These are phyloP conservation scores for Aspergillus brasiliensis DNA, from an alignment of 2,329 filamentous ascomycete species.

Conservation along the genomic window DNA sequence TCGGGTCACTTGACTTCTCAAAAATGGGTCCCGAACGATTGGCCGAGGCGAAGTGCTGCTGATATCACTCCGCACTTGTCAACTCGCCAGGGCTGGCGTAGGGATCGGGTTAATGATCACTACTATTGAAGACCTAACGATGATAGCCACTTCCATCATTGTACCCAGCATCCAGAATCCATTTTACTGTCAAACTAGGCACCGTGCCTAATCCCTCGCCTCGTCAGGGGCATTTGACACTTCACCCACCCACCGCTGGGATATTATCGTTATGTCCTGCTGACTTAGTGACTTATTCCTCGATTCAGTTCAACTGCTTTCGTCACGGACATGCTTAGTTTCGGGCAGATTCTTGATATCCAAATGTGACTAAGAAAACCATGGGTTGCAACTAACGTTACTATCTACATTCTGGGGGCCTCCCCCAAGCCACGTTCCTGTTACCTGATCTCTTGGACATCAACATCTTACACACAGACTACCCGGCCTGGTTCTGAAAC, in stretches of 20 bases:
- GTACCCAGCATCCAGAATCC: background rate
- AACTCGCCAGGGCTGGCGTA: constrained; percentile 10
- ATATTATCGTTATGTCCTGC: constrained; percentile 22
- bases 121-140: constrained; percentile 9
- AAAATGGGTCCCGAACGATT: constrained; percentile 25
- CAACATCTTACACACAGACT: background rate
- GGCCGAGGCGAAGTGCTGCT: constrained; percentile 13
- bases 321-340: constrained; percentile 28
- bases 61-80: constrained; percentile 20
- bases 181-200: constrained; percentile 4
- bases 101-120: constrained; percentile 2
- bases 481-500: background rate
- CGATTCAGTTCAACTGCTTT: constrained; percentile 29
- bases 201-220: constrained; percentile 7
- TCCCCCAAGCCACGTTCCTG: constrained; percentile 21
- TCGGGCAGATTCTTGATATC: constrained; percentile 6
- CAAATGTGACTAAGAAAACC: constrained; percentile 5
- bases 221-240: constrained; percentile 8
- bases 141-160: constrained; percentile 8
- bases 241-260: constrained; percentile 1
- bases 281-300: constrained; percentile 25
- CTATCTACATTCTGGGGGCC: constrained; percentile 11
- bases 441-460: background rate
- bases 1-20: constrained; percentile 27
- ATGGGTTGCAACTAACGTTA: too few species aligned